Conservation (phyloP, 176 grass and related monocot genomes). For the Avena atlantica region DNA sequence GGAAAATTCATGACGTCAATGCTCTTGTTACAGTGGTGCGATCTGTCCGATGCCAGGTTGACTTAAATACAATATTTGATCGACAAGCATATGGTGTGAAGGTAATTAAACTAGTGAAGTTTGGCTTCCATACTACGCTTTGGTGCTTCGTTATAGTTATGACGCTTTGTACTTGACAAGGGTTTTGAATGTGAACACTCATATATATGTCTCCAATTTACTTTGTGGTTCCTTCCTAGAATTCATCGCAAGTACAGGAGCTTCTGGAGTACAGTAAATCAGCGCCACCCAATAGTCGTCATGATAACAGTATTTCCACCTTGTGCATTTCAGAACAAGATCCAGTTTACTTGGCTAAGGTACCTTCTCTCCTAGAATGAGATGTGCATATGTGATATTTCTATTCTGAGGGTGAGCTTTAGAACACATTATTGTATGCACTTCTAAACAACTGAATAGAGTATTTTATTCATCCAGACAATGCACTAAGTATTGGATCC, state of each 20-base stretch:
- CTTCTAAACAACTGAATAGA: slow-evolving; percentile 1
- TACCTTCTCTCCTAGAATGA: slow-evolving; percentile 51
- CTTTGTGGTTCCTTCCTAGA: slow-evolving; percentile 48
- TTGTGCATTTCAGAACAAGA: slow-evolving; percentile 72
- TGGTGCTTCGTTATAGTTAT: slow-evolving; percentile 11
- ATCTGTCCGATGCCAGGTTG: slow-evolving; percentile 82
- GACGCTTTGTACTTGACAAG: background rate
- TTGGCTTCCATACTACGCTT: background rate
- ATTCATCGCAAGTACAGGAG: slow-evolving; percentile 73
- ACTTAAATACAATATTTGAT: slow-evolving; percentile 85
- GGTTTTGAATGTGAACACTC: background rate
- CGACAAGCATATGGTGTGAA: slow-evolving; percentile 74
- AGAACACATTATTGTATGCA: slow-evolving; percentile 21
- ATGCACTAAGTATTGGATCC: background rate
- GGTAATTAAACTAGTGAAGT: slow-evolving; percentile 58
- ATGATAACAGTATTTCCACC: slow-evolving; percentile 74
- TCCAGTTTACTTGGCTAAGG: slow-evolving; percentile 78
- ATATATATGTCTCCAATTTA: slow-evolving; percentile 7
- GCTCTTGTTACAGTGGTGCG: slow-evolving; percentile 75
- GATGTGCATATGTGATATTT: slow-evolving; percentile 6
- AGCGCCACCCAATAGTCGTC: slow-evolving; percentile 51
- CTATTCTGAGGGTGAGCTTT: background rate
- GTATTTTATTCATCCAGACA: background rate
- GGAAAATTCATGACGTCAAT: slow-evolving; percentile 73
- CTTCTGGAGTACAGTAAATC: slow-evolving; percentile 87